A percentile compares a stretch with the other conserved stretches of the same genome.
phyloP scores from a whole-genome alignment of 306 rosid genomes.

The Castanospermum australe region DNA sequence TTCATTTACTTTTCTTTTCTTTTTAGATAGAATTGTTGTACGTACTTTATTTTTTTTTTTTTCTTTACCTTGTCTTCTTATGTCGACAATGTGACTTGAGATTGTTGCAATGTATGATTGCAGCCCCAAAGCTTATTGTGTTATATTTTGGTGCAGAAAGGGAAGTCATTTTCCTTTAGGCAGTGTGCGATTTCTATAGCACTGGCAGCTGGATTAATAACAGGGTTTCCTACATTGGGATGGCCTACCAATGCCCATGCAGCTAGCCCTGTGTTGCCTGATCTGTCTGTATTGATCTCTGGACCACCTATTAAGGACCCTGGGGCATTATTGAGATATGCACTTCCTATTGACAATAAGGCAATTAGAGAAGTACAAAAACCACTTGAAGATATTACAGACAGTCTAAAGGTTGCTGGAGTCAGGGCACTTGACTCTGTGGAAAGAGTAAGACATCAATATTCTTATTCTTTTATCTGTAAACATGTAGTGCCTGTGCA shows the following conservation, averaged over 20 bases:
- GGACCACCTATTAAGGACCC: conserved; percentile 99
- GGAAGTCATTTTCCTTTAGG: conserved; percentile 60
- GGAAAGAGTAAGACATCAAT: conserved; percentile 70
- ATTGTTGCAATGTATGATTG: conserved; percentile 6
- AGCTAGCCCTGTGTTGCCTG: conserved; percentile 65
- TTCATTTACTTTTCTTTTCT: background rate
- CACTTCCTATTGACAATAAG: conserved; percentile 88
- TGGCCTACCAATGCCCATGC: conserved; percentile 56
- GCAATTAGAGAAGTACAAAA: conserved; percentile 96
- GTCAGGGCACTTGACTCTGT: conserved; percentile 86
- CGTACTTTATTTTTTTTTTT: background rate
- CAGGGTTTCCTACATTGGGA: conserved; percentile 80
- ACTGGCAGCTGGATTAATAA: conserved; percentile 70
- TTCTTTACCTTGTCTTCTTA: background rate
- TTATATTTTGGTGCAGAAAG: conserved; percentile 51
- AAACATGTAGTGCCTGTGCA: background rate
- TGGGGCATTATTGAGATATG: conserved; percentile 86
- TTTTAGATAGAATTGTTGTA: background rate
- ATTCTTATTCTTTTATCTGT: conserved; percentile 14
- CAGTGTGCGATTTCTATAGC: conserved; percentile 74
- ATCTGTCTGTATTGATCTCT: conserved; percentile 78
- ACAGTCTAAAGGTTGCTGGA: conserved; percentile 87
- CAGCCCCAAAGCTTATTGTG: conserved; percentile 13
- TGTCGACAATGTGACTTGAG: conserved; percentile 1
- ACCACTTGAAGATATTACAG: conserved; percentile 94